These are phyloP conservation scores for Thinopyrum elongatum DNA, from an alignment of 176 grass and related monocot species.

Conservation along the genomic window DNA sequence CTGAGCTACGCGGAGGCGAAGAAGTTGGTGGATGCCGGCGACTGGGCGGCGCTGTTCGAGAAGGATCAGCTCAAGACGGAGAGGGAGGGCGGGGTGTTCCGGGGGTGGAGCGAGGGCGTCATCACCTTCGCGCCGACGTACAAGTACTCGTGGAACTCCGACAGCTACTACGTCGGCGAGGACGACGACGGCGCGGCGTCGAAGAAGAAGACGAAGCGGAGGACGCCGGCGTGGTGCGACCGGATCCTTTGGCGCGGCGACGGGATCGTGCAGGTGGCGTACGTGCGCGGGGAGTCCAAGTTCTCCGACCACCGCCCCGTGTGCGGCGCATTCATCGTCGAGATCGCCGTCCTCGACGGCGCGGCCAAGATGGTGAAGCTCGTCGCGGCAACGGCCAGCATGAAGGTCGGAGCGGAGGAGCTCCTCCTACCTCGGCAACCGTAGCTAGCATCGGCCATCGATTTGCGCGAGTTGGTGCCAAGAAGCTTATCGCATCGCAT, in stretches of 20 bases:
- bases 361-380: constrained; percentile 26
- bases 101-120: constrained; percentile 82
- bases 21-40: constrained; percentile 61
- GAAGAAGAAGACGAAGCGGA: constrained; percentile 91
- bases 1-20: constrained; percentile 70
- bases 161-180: constrained; percentile 48
- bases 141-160: constrained; percentile 87
- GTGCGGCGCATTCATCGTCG: constrained; percentile 62
- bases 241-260: constrained; percentile 85
- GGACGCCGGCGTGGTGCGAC: constrained; percentile 97
- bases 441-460: not conserved
- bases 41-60: constrained; percentile 80
- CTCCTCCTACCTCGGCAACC: constrained; percentile 24
- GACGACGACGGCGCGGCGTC: constrained; percentile 55
- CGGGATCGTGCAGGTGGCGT: constrained; percentile 81
- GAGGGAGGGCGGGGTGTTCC: constrained; percentile 71
- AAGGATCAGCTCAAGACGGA: constrained; percentile 94
- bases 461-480: not conserved
- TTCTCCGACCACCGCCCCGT: constrained; percentile 93
- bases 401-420: constrained; percentile 83
- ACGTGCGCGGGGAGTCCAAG: constrained; percentile 82
- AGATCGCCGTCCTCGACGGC: constrained; percentile 47
- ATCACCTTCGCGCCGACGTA: constrained; percentile 90
- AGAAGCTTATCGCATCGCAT: not conserved
- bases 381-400: constrained; percentile 50